Evolutionary conservation across 352 stramenopile genomes (phyloP).

Genomic region (Phytophthora foliorum): DNA sequence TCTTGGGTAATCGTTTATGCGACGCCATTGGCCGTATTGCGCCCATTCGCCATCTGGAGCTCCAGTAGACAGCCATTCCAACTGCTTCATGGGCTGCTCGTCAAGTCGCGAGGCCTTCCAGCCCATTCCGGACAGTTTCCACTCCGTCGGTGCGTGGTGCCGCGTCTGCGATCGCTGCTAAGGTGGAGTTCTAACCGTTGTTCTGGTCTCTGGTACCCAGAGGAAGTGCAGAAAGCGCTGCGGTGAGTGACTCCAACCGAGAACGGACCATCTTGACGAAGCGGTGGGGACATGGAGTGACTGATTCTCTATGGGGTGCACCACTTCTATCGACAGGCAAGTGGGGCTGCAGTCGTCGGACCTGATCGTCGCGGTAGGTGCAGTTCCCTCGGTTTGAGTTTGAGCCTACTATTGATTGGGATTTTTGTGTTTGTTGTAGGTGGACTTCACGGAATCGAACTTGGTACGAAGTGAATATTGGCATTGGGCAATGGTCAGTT

Average conservation of each 20-base stretch:
- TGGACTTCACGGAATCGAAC: slow-evolving; percentile 82
- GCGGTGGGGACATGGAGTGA: neutral
- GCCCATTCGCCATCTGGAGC: slow-evolving; percentile 26
- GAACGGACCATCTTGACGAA: neutral
- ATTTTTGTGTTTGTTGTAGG: slow-evolving; percentile 25
- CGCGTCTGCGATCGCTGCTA: neutral
- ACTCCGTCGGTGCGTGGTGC: slow-evolving; percentile 34
- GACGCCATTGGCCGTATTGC: slow-evolving; percentile 31
- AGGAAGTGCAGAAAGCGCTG: slow-evolving; percentile 58
- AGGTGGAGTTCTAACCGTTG: neutral
- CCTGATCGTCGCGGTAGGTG: slow-evolving; percentile 64
- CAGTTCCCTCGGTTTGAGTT: too few species aligned
- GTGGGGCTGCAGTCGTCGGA: slow-evolving; percentile 75
- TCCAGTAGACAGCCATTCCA: slow-evolving; percentile 14
- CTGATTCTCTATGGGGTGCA: neutral
- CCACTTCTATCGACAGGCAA: slow-evolving; percentile 28
- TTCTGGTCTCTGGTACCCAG: slow-evolving; percentile 18
- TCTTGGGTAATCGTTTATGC: slow-evolving; percentile 21
- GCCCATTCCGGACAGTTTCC: slow-evolving; percentile 45
- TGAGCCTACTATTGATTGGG: too few species aligned
- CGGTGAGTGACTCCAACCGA: slow-evolving; percentile 28
- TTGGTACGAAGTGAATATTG: slow-evolving; percentile 26
- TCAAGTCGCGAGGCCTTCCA: slow-evolving; percentile 41
- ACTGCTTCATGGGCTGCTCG: slow-evolving; percentile 37
- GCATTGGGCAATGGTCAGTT: neutral